A percentile compares a stretch with the other conserved stretches of the same genome.
Evolutionary conservation across 2,329 filamentous ascomycete genomes (phyloP).

Genomic region (Fusarium illudens): DNA sequence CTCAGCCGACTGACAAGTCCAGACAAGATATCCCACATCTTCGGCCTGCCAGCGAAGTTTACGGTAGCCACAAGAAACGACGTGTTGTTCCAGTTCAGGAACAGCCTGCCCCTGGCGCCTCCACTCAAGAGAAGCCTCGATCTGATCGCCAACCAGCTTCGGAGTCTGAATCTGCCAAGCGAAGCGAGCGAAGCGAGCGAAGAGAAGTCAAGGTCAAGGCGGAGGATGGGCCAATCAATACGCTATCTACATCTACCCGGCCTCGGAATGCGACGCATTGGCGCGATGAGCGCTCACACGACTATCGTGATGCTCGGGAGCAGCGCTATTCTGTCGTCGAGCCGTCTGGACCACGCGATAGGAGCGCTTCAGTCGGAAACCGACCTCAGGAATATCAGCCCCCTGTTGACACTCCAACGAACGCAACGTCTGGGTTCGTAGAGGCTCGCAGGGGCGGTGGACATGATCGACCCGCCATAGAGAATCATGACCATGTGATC

Average conservation of each 20-base stretch:
- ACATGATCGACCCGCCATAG: not conserved
- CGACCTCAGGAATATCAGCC: conserved; percentile 11
- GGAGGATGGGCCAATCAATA: not conserved
- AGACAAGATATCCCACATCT: conserved; percentile 33
- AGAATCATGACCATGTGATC: conserved; percentile 7
- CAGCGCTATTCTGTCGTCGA: conserved; percentile 15
- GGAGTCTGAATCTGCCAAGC: not conserved
- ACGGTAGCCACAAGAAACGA: conserved; percentile 38
- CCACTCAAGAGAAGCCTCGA: not conserved
- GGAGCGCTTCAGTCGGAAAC: conserved; percentile 30
- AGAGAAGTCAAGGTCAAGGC: not conserved
- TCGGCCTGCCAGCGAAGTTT: conserved; percentile 43
- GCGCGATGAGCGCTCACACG: conserved; percentile 7
- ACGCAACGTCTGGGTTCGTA: conserved; percentile 3
- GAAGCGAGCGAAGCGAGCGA: not conserved
- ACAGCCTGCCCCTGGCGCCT: not conserved
- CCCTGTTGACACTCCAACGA: not conserved
- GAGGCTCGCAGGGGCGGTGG: conserved; percentile 3
- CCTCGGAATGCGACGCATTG: conserved; percentile 3
- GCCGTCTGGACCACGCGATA: conserved; percentile 12
- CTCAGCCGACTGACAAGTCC: conserved; percentile 1
- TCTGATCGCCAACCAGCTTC: conserved; percentile 1
- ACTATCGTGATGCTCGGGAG: conserved; percentile 31
- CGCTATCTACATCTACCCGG: not conserved
- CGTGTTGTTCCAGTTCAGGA: not conserved